Evolutionary conservation across 2,329 filamentous ascomycete genomes (phyloP), one percentile per base, ranked within the genome.

Genomic region (Nigrospora oryzae): DNA sequence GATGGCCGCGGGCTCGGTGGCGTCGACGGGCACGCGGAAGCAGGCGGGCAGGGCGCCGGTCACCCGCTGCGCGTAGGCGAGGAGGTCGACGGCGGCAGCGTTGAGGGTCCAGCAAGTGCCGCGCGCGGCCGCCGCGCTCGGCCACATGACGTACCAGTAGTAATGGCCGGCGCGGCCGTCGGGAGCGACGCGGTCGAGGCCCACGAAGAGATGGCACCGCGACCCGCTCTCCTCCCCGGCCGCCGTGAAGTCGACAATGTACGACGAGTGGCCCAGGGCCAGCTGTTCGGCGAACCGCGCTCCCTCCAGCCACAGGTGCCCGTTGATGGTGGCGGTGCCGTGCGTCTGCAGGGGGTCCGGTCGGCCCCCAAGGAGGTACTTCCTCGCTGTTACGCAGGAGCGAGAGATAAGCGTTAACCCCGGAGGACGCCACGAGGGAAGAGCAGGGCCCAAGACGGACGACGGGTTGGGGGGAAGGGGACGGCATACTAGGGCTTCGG

Each of bases 31-130:
- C 31, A 52, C 51, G 11, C 47, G 42, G 39, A 58, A 53, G 28
- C 41, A 46, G 1, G 51, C 49, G 3, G 54, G 49, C 12, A 56
- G 40, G n/a, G 19, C 31, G 31, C 47, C 40, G 3, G 45, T 49
- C 1, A 35, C 45, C 30, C 51, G 36, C 15, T 49, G 17, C 11
- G 48, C 50, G 32, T 49, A 63, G 0, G 76, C 78, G 2, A 83
- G 66, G 19, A 82, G 75, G 50, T 75, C 77, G 51, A 63, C 59
- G 8, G 58, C 56, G 8, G 84, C 70, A 39, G 54, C 50, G 10
- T 49, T 36, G 53, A 76, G 74, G 0, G 90, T 89, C 82, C 88
- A 97, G 50, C 94, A 71, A 10, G 83, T 78, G 58, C 95, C 89
- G 17, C 39, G 44, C 7, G 32, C 40, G 16, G 35, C 40, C 2